Evolutionary conservation across 1,139 yeast species (phyloP), one percentile per base, ranked within the genome.

Genomic region (Candida sanyaensis): DNA sequence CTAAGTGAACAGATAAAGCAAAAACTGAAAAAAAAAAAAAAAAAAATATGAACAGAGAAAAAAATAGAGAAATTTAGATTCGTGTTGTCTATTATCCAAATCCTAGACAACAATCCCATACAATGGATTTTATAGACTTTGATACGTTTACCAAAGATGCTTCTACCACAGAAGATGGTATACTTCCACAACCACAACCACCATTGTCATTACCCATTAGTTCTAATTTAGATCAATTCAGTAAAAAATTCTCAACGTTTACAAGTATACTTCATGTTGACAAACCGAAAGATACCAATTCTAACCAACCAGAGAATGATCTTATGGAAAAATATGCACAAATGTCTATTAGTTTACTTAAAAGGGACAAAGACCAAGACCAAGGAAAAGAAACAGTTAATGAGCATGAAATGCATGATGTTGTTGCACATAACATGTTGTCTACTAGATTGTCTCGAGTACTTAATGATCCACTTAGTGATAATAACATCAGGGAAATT

Each of bases 361-460:
- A 52, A 7, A 45, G 51, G 10, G 57, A 54, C 12, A 57, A 47
- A 4, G 33, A 42, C 8, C 33, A 28, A 13, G 57, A 54, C 12
- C 57, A 47, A 4, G 33, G 42, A 7, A 33, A 28, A 13, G 48
- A 40, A 2, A 44, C 41, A 4, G 41, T 33, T 2, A 39, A 30
- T 2, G 49, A 33, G 1, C 45, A 45, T 3, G 46, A 41, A 3
- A 43, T 27, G 6, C 45, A 45, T 11, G 45, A 45, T 24, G 40
- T 54, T 6, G 29, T 21, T 29, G 27, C 41, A 42, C 40, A 39
- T 23, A 58, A 55, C 29, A 55, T 73, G 4, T 61, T 81, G 13
- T 73, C 83, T 1, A 62, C 69, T 5, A 73, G 84, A 53, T 65
- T 83, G 36, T 73, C 82, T 1, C 72, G 80, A 30, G 81, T 83